These are phyloP conservation scores for Exsudoporus floridanus DNA, from an alignment of 1,284 basidiomycete species.

Conservation along the genomic window DNA sequence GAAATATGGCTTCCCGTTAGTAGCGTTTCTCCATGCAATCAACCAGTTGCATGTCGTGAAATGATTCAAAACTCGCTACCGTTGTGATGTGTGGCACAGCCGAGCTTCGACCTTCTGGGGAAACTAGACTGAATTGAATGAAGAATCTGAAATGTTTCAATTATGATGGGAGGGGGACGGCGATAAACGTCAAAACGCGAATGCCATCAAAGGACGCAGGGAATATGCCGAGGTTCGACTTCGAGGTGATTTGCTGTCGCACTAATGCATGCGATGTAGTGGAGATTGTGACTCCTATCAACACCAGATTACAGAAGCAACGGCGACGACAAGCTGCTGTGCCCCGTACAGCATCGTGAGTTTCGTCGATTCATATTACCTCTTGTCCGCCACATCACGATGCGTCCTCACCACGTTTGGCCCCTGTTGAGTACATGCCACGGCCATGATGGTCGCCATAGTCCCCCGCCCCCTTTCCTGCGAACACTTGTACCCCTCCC, in stretches of 20 bases:
- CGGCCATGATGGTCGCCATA: conserved; percentile 47
- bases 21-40: too few relatives aligned
- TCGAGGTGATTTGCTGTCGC: background rate
- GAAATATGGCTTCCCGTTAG: too few relatives aligned
- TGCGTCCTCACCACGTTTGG: conserved; percentile 54
- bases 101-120: background rate
- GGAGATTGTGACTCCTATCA: background rate
- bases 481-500: conserved; percentile 46
- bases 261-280: background rate
- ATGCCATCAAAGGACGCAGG: background rate
- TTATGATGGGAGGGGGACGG: background rate
- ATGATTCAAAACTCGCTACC: background rate
- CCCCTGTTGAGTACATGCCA: conserved; percentile 73
- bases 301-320: conserved; percentile 47
- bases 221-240: background rate
- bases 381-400: conserved; percentile 39
- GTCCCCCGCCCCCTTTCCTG: conserved; percentile 78
- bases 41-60: too few relatives aligned
- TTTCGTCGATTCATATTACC: too few relatives aligned
- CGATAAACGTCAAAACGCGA: background rate
- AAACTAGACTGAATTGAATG: background rate
- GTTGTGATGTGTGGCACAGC: background rate
- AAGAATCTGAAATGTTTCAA: background rate
- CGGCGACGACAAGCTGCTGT: conserved; percentile 1
- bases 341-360: too few relatives aligned